Evolutionary conservation across 495 filamentous ascomycete species (phyloP), one percentile per base, ranked within the genome.

Genomic region (Penicillium daleae): DNA sequence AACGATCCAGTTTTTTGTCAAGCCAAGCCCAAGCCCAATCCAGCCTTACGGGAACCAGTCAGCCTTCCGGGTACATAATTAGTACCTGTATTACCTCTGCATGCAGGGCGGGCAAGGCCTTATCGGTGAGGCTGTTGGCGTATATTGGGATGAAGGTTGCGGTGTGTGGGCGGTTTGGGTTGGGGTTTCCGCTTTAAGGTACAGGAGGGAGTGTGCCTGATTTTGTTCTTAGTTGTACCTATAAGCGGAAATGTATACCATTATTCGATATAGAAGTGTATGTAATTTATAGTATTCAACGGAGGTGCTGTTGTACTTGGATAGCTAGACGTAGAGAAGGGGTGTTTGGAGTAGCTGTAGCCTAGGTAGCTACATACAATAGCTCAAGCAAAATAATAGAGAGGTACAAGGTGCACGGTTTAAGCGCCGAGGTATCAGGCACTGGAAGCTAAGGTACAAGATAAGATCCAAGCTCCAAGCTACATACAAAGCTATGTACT

Each of bases 81-180:
- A 21, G 68, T 71, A 71, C 68, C 65, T 71, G 65, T 62, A 71
- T 68, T 12, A 65, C 57, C 48, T 27, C 62, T 64, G 59, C 62
- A 71, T 70, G 68, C 62, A 65, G 15, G 62, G 6, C 39, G 37
- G 58, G 44, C 59, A 54, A 53, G 32, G 32, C 39, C 22, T 44
- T 22, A 10, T 15, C 51, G 49, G 42, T 15, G 21, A 29, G 40
- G 19, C 2, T 2, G 9, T 26, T 15, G 53, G 62, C 48, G 8
- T 46, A 9, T 8, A 46, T 46, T 46, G 7, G 42, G 21, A n/a
- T n/a, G n/a, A n/a, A n/a, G n/a, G 4, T 39, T 17, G 2, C 7
- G n/a, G 19, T 0, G 40, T 21, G 9, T 46, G 42, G 42, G 19
- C 24, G 21, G 40, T 44, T 3, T n/a, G n/a, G n/a, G n/a, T n/a